Base-by-base conservation (phyloP, 345 rosid species). In the Acer negundo region DNA sequence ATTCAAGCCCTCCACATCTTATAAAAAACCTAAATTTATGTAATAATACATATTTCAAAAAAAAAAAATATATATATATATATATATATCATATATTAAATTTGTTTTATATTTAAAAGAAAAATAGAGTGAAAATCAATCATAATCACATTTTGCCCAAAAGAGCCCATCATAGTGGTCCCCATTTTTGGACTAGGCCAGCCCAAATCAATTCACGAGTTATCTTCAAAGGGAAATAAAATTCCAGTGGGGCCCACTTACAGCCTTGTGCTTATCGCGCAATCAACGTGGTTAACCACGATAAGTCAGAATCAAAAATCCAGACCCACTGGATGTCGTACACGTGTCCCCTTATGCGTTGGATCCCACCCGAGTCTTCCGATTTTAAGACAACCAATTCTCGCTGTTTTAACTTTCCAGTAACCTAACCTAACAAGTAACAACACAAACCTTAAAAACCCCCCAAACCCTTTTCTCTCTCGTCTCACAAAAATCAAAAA, bases 321-420 rank as follows among this genome's bases (percentile, higher is more conserved):
- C 6, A 35, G 6, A 35, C 20, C 81, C 79, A 49, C 46, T 74
- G 0, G 80, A 84, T 80, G 35, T 0, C 2, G 16, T 59, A 81
- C 85, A 83, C 85, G 81, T 81, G 76, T 65, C 65, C 0, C 7
- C 1, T 1, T 23, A 63, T 82, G 84, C 19, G 86, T 49, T 82
- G 86, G 83, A 84, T 86, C 78, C 79, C 79, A 86, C 72, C 63
- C 9, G 73, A 68, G 24, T 38, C 24, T n/a, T 53, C 47, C 10
- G 16, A 35, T 62, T 19, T 24, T n/a, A 56, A 61, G 56, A 59
- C 40, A 42, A 3, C 67, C 19, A 1, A 56, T 73, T 11, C 20
- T 28, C 15, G 69, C 19, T 24, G 42, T 24, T 24, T 23, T 40
- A 0, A 28, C n/a, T 24, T 11, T 23, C 67, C 3, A 28, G 5